Base-by-base conservation (phyloP, 164 flowering plant species). In the Santalum album region DNA sequence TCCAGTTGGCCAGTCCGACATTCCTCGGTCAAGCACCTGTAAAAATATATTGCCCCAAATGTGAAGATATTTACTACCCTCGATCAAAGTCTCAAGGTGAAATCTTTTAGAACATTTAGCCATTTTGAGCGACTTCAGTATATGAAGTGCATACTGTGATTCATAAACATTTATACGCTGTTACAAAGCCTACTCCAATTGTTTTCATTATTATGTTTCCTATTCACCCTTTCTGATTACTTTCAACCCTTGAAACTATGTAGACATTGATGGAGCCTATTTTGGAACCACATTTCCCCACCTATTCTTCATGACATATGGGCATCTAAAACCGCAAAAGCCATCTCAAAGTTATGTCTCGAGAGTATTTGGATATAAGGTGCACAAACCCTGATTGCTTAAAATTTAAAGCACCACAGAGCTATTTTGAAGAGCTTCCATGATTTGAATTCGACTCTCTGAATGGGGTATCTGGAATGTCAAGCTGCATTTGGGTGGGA, bases 241-340 rank as follows among this genome's bases (percentile, higher is more conserved):
- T n/a, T n/a, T n/a, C n/a, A n/a, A n/a, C n/a, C n/a, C n/a, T 75
- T 73, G 45, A 80, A 71, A 23, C 16, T 61, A 14, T 35, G 6
- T 66, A 82, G 95, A 87, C 71, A 80, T 84, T 44, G 95, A 87
- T 62, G 95, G 95, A 74, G 90, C 90, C 42, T 87, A 84, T 60
- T 83, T 87, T 57, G 95, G 95, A 49, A 82, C 87, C 0, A 84
- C 96, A 69, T 82, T 87, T 69, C 89, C 91, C 25, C 96, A 87
- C 61, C 72, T 87, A 62, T 87, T 80, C 60, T 60, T 84, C 74
- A 82, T 84, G 92, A 75, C 86, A 12, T 76, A 84, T 27, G 92
- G 84, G 24, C 80, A 83, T 59, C 78, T 81, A 34, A 87, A 87
- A 73, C 90, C 96, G 35, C 96, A 77, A 46, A 84, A 77, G 54